Conservation (phyloP, 2,329 filamentous ascomycete genomes). For the Nectriaceae sp. region DNA sequence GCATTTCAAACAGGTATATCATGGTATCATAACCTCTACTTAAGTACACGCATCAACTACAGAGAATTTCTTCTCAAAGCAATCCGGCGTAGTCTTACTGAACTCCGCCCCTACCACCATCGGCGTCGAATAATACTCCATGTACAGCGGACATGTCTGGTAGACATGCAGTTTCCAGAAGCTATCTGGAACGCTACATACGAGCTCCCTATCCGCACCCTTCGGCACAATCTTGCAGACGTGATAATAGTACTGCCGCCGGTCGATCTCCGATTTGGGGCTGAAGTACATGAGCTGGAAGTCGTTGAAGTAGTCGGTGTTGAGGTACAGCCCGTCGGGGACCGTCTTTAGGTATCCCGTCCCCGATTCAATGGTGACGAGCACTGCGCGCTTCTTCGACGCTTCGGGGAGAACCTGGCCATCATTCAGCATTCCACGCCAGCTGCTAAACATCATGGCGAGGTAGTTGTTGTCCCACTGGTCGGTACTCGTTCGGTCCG, state of each 20-base stretch:
- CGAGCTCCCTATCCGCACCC: constrained; percentile 4
- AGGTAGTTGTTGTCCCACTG: constrained; percentile 5
- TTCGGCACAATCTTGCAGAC: constrained; percentile 1
- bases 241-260: neutral
- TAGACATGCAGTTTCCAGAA: constrained; percentile 1
- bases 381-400: neutral
- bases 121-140: neutral
- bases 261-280: neutral
- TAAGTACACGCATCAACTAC: neutral
- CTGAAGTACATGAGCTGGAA: neutral
- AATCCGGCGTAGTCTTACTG: neutral
- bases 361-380: neutral
- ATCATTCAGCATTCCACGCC: neutral
- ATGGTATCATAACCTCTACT: no score
- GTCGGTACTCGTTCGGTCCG: constrained; percentile 1
- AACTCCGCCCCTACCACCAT: neutral
- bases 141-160: constrained; percentile 7
- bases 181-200: neutral
- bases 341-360: constrained; percentile 2
- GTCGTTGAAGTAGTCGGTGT: neutral
- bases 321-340: neutral
- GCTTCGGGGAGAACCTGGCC: neutral
- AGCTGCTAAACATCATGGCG: neutral
- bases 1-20: no score
- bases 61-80: neutral